Evolutionary conservation across 257 asterid genomes (phyloP).

Genomic region (Galeopsis tetrahit): DNA sequence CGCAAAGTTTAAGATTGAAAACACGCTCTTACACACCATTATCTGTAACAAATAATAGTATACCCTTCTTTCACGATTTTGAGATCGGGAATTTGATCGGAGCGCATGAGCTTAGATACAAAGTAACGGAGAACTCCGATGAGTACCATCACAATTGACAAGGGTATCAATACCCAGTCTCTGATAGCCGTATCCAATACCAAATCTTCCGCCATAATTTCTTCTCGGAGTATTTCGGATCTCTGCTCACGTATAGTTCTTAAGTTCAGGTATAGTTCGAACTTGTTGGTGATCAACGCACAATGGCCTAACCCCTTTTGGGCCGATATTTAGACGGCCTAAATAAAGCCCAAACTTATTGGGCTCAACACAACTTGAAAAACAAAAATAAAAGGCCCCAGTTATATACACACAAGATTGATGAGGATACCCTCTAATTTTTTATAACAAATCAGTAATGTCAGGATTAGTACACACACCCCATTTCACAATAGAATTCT

Average conservation of each 20-base stretch:
- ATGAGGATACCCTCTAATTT: too few relatives aligned
- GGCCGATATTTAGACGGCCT: constrained; percentile 24
- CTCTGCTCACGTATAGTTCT: constrained; percentile 23
- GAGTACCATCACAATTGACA: constrained; percentile 95
- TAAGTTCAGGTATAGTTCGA: neutral
- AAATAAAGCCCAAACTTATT: neutral
- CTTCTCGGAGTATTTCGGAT: constrained; percentile 32
- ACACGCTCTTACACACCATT: neutral
- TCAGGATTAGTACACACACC: too few relatives aligned
- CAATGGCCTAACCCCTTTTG: neutral
- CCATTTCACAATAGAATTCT: too few relatives aligned
- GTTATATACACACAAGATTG: too few relatives aligned
- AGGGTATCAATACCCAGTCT: constrained; percentile 93
- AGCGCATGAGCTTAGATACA: constrained; percentile 92
- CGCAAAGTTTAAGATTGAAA: constrained; percentile 9
- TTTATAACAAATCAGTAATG: too few relatives aligned
- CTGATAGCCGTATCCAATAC: constrained; percentile 95
- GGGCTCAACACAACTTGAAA: neutral
- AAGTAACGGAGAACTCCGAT: constrained; percentile 93
- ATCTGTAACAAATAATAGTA: neutral
- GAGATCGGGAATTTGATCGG: constrained; percentile 77
- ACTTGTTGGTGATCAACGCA: neutral
- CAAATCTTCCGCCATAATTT: constrained; percentile 89
- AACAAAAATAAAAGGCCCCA: neutral
- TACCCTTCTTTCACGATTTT: constrained; percentile 97